phyloP scores from a whole-genome alignment of 495 filamentous ascomycete genomes.

The Penicillium robsamsonii region DNA sequence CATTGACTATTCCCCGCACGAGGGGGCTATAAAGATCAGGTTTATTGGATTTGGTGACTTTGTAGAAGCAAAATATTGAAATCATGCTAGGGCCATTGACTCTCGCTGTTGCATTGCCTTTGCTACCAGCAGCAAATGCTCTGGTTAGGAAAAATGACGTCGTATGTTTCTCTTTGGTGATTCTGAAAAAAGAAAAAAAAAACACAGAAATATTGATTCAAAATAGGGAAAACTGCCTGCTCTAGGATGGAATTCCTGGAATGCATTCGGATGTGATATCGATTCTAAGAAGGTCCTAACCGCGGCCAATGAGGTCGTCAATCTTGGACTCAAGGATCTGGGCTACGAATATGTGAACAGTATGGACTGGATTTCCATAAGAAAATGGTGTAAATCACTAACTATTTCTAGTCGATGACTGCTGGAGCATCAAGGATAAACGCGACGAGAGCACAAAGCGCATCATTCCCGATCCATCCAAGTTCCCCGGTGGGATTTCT shows the following conservation, averaged over 20 bases:
- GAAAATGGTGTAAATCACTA: not conserved
- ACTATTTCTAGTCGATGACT: slow-evolving; percentile 49
- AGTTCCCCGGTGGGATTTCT: slow-evolving; percentile 64
- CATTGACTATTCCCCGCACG: slow-evolving; percentile 18
- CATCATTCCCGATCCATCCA: slow-evolving; percentile 53
- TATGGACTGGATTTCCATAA: slow-evolving; percentile 24
- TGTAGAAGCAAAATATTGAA: no score
- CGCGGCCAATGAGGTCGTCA: slow-evolving; percentile 50
- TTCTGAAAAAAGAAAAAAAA: not conserved
- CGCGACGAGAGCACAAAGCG: slow-evolving; percentile 47
- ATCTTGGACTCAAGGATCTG: slow-evolving; percentile 55
- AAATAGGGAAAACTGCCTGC: slow-evolving; percentile 49
- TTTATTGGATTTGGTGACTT: not conserved
- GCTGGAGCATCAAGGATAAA: slow-evolving; percentile 56
- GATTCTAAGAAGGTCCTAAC: slow-evolving; percentile 50
- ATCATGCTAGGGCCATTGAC: slow-evolving; percentile 11
- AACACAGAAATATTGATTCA: not conserved
- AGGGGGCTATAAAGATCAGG: slow-evolving; percentile 3
- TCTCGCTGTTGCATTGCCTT: slow-evolving; percentile 17
- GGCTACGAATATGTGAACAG: slow-evolving; percentile 68
- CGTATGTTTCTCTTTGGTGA: slow-evolving; percentile 17
- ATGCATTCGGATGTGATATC: slow-evolving; percentile 58
- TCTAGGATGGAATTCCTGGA: slow-evolving; percentile 63
- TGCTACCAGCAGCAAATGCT: slow-evolving; percentile 21
- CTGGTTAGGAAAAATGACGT: slow-evolving; percentile 30